Conservation (phyloP, 768 basidiomycete genomes). For the Leccinum obscurum region DNA sequence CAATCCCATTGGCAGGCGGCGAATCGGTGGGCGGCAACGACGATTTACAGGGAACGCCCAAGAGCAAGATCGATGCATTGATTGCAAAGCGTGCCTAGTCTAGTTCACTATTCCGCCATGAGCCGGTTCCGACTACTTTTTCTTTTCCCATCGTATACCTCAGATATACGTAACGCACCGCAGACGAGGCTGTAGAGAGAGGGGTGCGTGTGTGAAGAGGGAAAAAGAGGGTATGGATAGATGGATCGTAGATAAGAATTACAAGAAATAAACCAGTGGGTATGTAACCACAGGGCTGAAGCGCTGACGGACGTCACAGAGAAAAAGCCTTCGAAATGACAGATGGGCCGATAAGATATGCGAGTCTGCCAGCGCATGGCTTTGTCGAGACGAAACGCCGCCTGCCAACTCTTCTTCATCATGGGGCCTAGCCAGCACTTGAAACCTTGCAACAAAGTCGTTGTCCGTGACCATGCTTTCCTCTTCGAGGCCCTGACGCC, state of each 20-base stretch:
- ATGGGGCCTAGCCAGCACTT: neutral
- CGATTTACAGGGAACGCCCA: conserved; percentile 13
- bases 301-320: neutral
- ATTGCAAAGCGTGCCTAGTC: conserved; percentile 6
- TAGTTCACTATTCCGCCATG: neutral
- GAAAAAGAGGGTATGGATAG: neutral
- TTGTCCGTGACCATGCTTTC: neutral
- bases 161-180: neutral
- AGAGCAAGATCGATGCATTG: conserved; percentile 7
- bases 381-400: no score
- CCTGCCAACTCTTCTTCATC: no score
- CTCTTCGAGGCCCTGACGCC: neutral
- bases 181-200: neutral
- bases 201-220: neutral
- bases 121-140: no score
- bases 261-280: neutral
- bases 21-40: conserved; percentile 22
- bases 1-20: conserved; percentile 15
- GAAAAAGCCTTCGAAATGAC: no score
- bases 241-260: neutral
- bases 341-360: no score
- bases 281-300: neutral
- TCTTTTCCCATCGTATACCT: conserved; percentile 2
- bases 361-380: no score
- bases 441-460: neutral